Base-by-base conservation (phyloP, 2,329 filamentous ascomycete species). In the Albifimbria verrucaria region DNA sequence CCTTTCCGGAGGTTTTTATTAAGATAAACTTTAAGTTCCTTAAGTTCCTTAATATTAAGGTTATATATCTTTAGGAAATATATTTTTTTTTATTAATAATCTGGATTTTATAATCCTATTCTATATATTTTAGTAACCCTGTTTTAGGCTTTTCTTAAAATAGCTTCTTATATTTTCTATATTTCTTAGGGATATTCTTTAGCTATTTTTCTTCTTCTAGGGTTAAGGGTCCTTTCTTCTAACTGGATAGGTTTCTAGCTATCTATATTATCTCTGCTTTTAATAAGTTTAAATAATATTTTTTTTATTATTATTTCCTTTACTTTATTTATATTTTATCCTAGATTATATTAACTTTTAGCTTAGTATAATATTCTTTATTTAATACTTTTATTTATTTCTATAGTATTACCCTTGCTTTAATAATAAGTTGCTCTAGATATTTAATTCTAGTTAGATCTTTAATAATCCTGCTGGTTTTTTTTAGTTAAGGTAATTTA, bases 71-170 rank as follows among this genome's bases (percentile, higher is more conserved):
- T 36, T 3, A 53, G 41, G 36, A 32, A 55, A 20, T 12, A 11
- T 36, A 24, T 42, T 43, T 39, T 11, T 41, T 24, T 25, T 25
- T 42, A 44, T 51, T 20, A 28, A 22, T 51, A 50, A 56, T 21
- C n/a, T 51, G 12, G 42, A 57, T 57, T 18, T 50, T 28, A 48
- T 57, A 50, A 26, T 56, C 28, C 20, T 55, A 57, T 52, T 47
- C 2, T 10, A 25, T 49, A 51, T 54, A 50, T 52, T 50, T n/a
- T 28, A 43, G 44, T 45, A 59, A 3, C 48, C 24, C 25, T 42
- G 43, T 55, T 25, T 56, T 23, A 18, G 58, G 32, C 41, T 58
- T 28, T 52, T 59, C 52, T 23, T n/a, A 49, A 51, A 58, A 60
- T 41, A 60, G 22, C 23, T 55, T 56, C 10, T 52, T 47, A 43